phyloP scores from a whole-genome alignment of 805 yeast genomes.

The Starmerella geochares region DNA sequence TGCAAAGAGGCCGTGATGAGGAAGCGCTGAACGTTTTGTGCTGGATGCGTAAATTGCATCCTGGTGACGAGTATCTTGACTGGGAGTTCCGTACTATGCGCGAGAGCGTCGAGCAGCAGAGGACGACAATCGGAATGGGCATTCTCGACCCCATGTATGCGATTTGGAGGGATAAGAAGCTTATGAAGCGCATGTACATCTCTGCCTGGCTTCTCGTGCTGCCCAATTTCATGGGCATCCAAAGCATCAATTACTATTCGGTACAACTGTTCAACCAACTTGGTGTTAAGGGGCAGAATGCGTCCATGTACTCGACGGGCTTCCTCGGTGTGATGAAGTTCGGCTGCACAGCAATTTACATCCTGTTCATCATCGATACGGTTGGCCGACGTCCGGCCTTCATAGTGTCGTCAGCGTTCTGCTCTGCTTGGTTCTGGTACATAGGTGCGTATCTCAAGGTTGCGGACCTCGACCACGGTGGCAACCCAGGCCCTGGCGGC shows the following conservation, averaged over 20 bases:
- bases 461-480: neutral
- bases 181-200: slow-evolving; percentile 7
- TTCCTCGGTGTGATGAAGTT: slow-evolving; percentile 15
- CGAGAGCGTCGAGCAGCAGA: slow-evolving; percentile 9
- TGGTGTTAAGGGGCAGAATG: slow-evolving; percentile 12
- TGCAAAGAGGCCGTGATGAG: slow-evolving; percentile 19
- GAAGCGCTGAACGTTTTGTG: slow-evolving; percentile 8
- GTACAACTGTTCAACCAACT: slow-evolving; percentile 13
- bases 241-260: slow-evolving; percentile 14
- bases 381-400: slow-evolving; percentile 12
- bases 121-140: slow-evolving; percentile 6
- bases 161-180: slow-evolving; percentile 2
- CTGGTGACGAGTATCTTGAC: slow-evolving; percentile 16
- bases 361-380: slow-evolving; percentile 11
- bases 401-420: slow-evolving; percentile 9
- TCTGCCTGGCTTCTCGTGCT: slow-evolving; percentile 10
- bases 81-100: slow-evolving; percentile 16
- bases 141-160: slow-evolving; percentile 10
- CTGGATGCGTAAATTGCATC: slow-evolving; percentile 13
- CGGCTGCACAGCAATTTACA: slow-evolving; percentile 10
- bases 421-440: slow-evolving; percentile 15
- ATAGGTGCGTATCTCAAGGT: slow-evolving; percentile 13
- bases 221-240: slow-evolving; percentile 18
- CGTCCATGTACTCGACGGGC: slow-evolving; percentile 14
- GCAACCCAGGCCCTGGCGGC: slow-evolving; percentile 8